Base-by-base conservation (phyloP, 2,329 filamentous ascomycete genomes). In the Colletotrichum musicola region DNA sequence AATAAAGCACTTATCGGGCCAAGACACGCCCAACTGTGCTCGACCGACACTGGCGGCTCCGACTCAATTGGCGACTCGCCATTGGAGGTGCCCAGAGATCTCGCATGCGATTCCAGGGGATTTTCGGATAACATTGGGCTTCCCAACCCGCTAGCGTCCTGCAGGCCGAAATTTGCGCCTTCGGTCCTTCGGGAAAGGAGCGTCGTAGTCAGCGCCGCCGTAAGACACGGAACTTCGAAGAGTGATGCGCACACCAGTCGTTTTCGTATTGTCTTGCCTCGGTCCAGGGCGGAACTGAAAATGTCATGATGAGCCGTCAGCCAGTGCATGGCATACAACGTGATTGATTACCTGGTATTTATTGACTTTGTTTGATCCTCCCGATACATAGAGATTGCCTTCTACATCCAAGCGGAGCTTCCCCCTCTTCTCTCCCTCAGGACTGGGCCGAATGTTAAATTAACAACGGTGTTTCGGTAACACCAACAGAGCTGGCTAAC, bases 351-450 rank as follows among this genome's bases (percentile, higher is more conserved):
- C 30, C 30, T 35, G 9, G 13, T 7, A 16, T 6, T 57, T 62
- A 40, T 66, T 56, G 57, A 55, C 22, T 7, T 35, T 57, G 59
- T 57, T 63, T 63, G 53, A 63, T 67, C 64, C 46, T 67, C 44
- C 64, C 53, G 64, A 46, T 56, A 25, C 22, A 25, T 25, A 35
- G 42, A 56, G 50, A 59, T 68, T 51, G 25, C 54, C 54, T 50
- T 42, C 49, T 38, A 60, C 30, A 56, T 61, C 62, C 38, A 42
- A 49, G 49, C 25, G 42, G 55, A 30, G 38, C 18, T 55, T 10
- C 14, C 42, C 59, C 50, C 55, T 56, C 49, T 46, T 16, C 20
- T 38, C 22, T 22, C 57, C 60, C 53, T 47, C 40, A 20, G 25
- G 27, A 46, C 47, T 22, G 38, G 40, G n/a, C 50, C 25, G 40